Evolutionary conservation across 305 asterid genomes (phyloP), one percentile per base, ranked within the genome.

Genomic region (Solanum hybrid): DNA sequence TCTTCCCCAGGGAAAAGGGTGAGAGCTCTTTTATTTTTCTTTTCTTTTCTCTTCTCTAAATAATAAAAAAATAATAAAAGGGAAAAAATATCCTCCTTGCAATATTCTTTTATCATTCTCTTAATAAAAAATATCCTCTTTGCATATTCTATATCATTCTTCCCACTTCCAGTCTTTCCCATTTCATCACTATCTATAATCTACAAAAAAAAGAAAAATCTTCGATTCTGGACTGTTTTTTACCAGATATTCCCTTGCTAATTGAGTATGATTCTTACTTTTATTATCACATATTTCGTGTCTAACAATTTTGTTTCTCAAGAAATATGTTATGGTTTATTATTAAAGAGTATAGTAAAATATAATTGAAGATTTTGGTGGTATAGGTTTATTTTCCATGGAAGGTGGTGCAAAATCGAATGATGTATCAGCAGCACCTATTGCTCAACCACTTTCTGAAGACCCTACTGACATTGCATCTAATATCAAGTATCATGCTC

Each of bases 401-500:
- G 98, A 94, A 71, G 87, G 92, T 89, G 84, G 92, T 22, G 91
- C 14, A 89, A 91, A 94, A 90, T 22, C 92, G 10, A 94, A 90
- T 86, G 93, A 90, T 76, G 90, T 93, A 46, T 71, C 91, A 34
- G 93, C 91, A 34, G 93, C 91, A 34, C 92, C 97, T 34, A 91
- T 93, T 87, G 96, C 98, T 13, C 93, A 95, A 88, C 99, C 99
- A 29, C 92, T 93, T 89, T 95, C 95, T 5, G 93, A 90, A 80
- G 93, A 94, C n/a, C 93, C 99, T 8, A 61, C 90, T 71, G 98
- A 95, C 91, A 96, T 97, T 90, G 99, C 98, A 5, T 95, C 99
- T 13, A 97, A 97, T 92, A 97, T 97, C 91, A 96, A 90, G 89
- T 98, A 97, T 92, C 99, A 98, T 89, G 95, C 98, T 88, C 95